Evolutionary conservation across 257 asterid genomes (phyloP), one percentile per base, ranked within the genome.

Genomic region (Osmanthus fragrans): DNA sequence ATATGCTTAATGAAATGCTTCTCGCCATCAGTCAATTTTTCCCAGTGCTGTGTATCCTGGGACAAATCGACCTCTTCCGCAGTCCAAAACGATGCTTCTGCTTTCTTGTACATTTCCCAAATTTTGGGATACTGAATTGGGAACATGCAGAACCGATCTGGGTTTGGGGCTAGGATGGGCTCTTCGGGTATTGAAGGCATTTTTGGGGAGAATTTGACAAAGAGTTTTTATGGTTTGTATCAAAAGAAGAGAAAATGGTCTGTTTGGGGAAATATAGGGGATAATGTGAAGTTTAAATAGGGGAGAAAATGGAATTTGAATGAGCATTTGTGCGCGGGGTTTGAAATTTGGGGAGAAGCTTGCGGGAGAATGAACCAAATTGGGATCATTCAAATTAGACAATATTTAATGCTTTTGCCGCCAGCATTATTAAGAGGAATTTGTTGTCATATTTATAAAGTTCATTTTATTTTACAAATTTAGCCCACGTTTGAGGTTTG

Each of bases 31-130:
- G 92, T 76, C 54, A 95, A 92, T 29, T 75, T 13, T 0, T 90
- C 96, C 96, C 97, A 95, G 51, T 95, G 94, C 42, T 89, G 89
- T 1, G 33, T 83, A 73, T 95, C 99, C 51, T 85, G 84, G 0
- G 99, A 91, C 8, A 93, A 77, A 76, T 92, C 98, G 7, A 95
- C 99, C 70, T 95, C 99, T 85, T 94, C 98, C 16, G 92, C 98
- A 3, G 98, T 94, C 97, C 98, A 94, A 82, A 94, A 94, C 19
- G 98, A 94, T 16, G 98, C 98, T 58, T 86, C 90, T 56, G 99
- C 98, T 45, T 95, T 95, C 87, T 95, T 95, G 87, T 95, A 95
- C 98, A 92, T 91, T 68, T 95, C 99, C 99, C 99, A 95, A 56
- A 95, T 87, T 71, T 95, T 90, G 0, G 97, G 99, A 82, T 95